Conservation (phyloP, 2,329 filamentous ascomycete genomes). For the Claviceps maximensis region DNA sequence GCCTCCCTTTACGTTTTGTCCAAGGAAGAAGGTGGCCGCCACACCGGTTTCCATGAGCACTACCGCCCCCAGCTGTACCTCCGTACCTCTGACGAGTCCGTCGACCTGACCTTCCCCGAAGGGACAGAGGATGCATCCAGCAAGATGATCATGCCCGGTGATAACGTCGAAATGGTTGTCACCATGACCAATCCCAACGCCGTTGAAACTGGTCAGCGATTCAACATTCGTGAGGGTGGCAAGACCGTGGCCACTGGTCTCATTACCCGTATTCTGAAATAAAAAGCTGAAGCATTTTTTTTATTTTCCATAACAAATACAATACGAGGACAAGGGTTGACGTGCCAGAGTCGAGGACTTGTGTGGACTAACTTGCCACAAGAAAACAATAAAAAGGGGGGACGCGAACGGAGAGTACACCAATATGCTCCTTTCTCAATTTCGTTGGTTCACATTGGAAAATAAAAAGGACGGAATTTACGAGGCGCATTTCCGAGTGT, state of each 20-base stretch:
- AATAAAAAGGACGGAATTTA: neutral
- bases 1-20: slow-evolving; percentile 92
- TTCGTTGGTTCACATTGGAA: slow-evolving; percentile 2
- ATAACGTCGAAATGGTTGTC: slow-evolving; percentile 97
- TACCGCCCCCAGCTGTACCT: slow-evolving; percentile 96
- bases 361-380: neutral
- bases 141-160: slow-evolving; percentile 93
- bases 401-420: neutral
- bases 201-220: slow-evolving; percentile 81
- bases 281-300: slow-evolving; percentile 16
- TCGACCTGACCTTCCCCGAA: slow-evolving; percentile 75
- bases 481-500: slow-evolving; percentile 2
- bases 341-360: neutral
- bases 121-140: slow-evolving; percentile 55
- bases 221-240: slow-evolving; percentile 97
- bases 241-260: slow-evolving; percentile 76
- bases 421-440: neutral
- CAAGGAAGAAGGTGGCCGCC: slow-evolving; percentile 96
- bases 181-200: slow-evolving; percentile 75
- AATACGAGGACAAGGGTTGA: neutral
- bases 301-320: neutral
- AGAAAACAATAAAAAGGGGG: neutral
- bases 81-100: slow-evolving; percentile 74
- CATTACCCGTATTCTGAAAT: slow-evolving; percentile 58
- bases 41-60: slow-evolving; percentile 90